Percentiles rank a stretch among this genome's conserved stretches.
Conservation (phyloP, 352 stramenopile species). For the Globisporangium barbulae region DNA sequence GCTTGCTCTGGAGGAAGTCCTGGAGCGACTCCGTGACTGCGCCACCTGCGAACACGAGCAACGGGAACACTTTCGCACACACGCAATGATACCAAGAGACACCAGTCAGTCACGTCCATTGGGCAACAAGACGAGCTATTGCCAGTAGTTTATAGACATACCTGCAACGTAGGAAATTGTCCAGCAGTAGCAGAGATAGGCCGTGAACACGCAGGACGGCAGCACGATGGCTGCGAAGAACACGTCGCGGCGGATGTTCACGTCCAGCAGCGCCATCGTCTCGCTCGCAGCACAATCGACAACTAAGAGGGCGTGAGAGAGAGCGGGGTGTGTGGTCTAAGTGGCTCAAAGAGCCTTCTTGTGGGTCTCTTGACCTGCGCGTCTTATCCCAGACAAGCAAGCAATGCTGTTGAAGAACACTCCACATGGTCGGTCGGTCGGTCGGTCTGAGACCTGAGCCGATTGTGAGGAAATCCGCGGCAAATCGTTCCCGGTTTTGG, state of each 20-base stretch:
- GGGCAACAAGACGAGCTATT: not conserved
- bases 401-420: not conserved
- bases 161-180: constrained; percentile 10
- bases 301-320: not conserved
- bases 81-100: not conserved
- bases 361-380: not conserved
- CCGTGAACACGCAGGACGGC: not conserved
- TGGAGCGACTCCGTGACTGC: constrained; percentile 33
- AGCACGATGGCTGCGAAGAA: not conserved
- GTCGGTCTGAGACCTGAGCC: not conserved
- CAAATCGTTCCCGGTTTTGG: no score
- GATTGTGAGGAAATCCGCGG: no score
- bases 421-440: not conserved
- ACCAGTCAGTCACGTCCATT: not conserved
- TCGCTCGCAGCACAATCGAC: not conserved
- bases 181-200: constrained; percentile 1
- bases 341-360: no score
- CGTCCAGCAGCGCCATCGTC: not conserved
- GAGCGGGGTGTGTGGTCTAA: not conserved
- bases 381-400: constrained; percentile 1
- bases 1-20: constrained; percentile 12
- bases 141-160: not conserved
- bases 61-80: constrained; percentile 34
- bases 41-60: constrained; percentile 53
- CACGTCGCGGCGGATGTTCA: constrained; percentile 3